Conservation (phyloP, 2,329 filamentous ascomycete species). For the Aspergillus felis region DNA sequence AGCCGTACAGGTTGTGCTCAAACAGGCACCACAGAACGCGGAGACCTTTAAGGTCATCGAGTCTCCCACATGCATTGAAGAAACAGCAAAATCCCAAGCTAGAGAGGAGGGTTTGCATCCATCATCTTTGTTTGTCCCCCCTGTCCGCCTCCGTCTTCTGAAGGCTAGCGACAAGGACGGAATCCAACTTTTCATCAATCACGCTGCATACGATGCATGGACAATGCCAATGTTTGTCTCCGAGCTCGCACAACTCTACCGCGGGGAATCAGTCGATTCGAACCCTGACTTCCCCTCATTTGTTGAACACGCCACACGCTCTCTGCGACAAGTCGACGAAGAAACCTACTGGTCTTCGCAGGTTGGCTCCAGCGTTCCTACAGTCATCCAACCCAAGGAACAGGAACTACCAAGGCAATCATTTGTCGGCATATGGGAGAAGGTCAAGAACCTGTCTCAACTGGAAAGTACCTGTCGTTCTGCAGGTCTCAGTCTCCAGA, state of each 20-base stretch:
- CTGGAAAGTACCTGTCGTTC: slow-evolving; percentile 19
- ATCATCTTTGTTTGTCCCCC: slow-evolving; percentile 29
- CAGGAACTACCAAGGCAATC: slow-evolving; percentile 7
- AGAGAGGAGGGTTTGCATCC: slow-evolving; percentile 20
- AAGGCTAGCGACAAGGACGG: slow-evolving; percentile 24
- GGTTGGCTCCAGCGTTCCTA: slow-evolving; percentile 13
- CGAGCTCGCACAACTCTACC: slow-evolving; percentile 29
- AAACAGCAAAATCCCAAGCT: slow-evolving; percentile 17
- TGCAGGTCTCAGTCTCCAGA: slow-evolving; percentile 22
- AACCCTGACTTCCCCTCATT: slow-evolving; percentile 20
- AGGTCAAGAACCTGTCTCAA: slow-evolving; percentile 19
- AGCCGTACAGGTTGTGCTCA: slow-evolving; percentile 29
- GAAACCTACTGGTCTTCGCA: slow-evolving; percentile 22
- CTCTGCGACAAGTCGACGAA: slow-evolving; percentile 14
- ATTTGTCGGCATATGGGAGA: slow-evolving; percentile 22
- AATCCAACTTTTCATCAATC: slow-evolving; percentile 30
- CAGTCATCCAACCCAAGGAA: slow-evolving; percentile 14
- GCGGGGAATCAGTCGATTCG: slow-evolving; percentile 5
- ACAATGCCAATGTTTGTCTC: slow-evolving; percentile 30
- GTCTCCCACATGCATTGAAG: slow-evolving; percentile 6
- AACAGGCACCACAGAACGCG: slow-evolving; percentile 11
- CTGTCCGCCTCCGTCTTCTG: slow-evolving; percentile 27
- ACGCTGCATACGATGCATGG: slow-evolving; percentile 36
- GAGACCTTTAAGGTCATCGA: slow-evolving; percentile 22
- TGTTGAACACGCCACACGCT: slow-evolving; percentile 20